A percentile compares a stretch with the other conserved stretches of the same genome.
These are phyloP conservation scores for Coemansia sp. DNA, from an alignment of 192 early-diverging fungal genomes.

Conservation along the genomic window DNA sequence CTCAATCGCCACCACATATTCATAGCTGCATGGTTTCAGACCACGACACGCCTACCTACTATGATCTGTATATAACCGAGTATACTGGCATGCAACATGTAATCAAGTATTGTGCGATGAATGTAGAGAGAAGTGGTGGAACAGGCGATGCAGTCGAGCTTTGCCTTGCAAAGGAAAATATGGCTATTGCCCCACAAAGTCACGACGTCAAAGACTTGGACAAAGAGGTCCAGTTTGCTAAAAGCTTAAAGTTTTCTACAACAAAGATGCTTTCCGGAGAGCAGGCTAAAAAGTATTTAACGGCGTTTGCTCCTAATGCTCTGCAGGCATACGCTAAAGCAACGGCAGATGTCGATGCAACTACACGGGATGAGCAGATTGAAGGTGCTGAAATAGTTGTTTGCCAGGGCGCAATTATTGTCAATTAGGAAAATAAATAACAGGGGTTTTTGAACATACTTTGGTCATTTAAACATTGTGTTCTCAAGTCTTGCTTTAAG, in stretches of 20 bases:
- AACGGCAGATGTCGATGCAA: neutral
- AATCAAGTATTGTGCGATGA: slow-evolving; percentile 17
- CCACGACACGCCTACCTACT: slow-evolving; percentile 27
- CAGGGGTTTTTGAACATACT: neutral
- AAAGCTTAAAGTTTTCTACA: slow-evolving; percentile 12
- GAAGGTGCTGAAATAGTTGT: slow-evolving; percentile 10
- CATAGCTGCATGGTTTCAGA: slow-evolving; percentile 40
- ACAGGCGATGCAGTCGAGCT: slow-evolving; percentile 39
- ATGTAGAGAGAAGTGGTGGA: slow-evolving; percentile 32
- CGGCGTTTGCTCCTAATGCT: slow-evolving; percentile 23
- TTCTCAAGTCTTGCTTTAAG: too few species aligned
- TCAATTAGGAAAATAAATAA: neutral
- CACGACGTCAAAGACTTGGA: neutral
- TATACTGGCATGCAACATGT: slow-evolving; percentile 3
- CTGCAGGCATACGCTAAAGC: neutral
- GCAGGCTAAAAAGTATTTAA: slow-evolving; percentile 17
- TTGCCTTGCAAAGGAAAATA: neutral
- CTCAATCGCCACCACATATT: slow-evolving; percentile 17
- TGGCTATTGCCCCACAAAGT: neutral
- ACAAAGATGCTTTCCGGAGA: slow-evolving; percentile 30
- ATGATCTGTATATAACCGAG: slow-evolving; percentile 28
- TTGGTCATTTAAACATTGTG: too few species aligned
- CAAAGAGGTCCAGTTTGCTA: neutral
- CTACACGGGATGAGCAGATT: neutral
- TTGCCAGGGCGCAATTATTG: slow-evolving; percentile 14